phyloP scores from a whole-genome alignment of 2,329 filamentous ascomycete genomes.

The Penicillium italicum region DNA sequence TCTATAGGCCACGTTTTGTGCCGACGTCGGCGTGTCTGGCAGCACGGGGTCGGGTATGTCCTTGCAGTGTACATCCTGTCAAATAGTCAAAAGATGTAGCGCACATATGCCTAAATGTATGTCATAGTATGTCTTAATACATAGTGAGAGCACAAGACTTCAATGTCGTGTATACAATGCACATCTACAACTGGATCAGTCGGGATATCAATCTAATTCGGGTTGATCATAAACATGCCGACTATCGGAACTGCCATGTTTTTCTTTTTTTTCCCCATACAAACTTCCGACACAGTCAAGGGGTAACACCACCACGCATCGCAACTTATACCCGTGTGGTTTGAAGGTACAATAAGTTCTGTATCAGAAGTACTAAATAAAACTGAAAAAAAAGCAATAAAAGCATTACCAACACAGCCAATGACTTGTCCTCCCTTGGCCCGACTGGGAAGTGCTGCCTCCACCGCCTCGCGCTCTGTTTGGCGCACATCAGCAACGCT shows the following conservation, averaged over 20 bases:
- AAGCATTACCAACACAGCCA: slow-evolving; percentile 12
- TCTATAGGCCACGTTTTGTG: background rate
- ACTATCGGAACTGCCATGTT: slow-evolving; percentile 2
- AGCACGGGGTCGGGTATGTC: slow-evolving; percentile 12
- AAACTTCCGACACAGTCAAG: background rate
- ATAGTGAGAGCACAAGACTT: background rate
- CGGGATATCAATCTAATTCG: slow-evolving; percentile 11
- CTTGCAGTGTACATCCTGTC: slow-evolving; percentile 14
- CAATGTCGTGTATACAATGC: background rate
- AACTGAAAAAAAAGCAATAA: background rate
- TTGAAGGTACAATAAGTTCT: background rate
- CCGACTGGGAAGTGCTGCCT: slow-evolving; percentile 29
- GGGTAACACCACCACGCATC: background rate
- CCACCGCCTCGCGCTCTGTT: slow-evolving; percentile 36
- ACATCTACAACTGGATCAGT: slow-evolving; percentile 1
- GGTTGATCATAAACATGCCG: slow-evolving; percentile 2
- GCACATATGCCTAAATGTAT: background rate
- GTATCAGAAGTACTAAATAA: background rate
- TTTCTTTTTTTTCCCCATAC: background rate
- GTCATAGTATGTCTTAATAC: background rate
- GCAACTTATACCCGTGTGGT: background rate
- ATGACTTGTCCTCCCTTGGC: slow-evolving; percentile 31
- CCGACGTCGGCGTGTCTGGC: slow-evolving; percentile 18
- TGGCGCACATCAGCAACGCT: slow-evolving; percentile 38
- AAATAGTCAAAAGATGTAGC: background rate